Evolutionary conservation across 2,329 filamentous ascomycete genomes (phyloP).

Genomic region (Xylariaceae sp.): DNA sequence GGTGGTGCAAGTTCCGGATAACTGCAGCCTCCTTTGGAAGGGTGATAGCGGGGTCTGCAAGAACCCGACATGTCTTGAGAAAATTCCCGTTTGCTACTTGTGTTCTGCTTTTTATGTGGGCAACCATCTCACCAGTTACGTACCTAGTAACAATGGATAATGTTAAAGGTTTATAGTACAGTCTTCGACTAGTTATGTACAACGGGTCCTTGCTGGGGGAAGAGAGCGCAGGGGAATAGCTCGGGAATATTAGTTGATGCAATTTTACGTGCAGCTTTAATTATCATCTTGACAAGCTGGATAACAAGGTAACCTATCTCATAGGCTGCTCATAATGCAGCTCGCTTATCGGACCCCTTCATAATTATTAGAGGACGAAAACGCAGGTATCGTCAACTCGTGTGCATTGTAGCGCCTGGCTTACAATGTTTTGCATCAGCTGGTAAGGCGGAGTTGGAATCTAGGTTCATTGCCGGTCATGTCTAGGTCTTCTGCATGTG

Average conservation of each 20-base stretch:
- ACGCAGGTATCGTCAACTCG: constrained; percentile 11
- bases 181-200: too few relatives aligned
- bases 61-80: constrained; percentile 28
- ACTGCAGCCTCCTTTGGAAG: constrained; percentile 37
- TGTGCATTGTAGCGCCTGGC: constrained; percentile 12
- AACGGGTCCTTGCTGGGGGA: too few relatives aligned
- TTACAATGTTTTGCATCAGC: constrained; percentile 24
- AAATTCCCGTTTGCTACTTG: constrained; percentile 36
- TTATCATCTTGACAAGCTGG: too few relatives aligned
- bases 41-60: constrained; percentile 42
- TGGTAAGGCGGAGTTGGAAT: constrained; percentile 11
- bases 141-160: neutral
- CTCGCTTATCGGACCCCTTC: constrained; percentile 29
- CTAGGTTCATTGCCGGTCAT: neutral
- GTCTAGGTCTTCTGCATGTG: neutral
- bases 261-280: too few relatives aligned
- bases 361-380: constrained; percentile 6
- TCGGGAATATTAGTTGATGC: neutral
- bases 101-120: constrained; percentile 14
- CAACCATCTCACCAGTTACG: neutral
- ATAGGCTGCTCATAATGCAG: constrained; percentile 18
- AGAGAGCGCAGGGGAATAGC: neutral
- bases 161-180: neutral
- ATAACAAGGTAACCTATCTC: neutral
- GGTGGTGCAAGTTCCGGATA: constrained; percentile 36